Evolutionary conservation across 139 green algal genomes (phyloP).

Genomic region (Chlamydomonas eustigma): DNA sequence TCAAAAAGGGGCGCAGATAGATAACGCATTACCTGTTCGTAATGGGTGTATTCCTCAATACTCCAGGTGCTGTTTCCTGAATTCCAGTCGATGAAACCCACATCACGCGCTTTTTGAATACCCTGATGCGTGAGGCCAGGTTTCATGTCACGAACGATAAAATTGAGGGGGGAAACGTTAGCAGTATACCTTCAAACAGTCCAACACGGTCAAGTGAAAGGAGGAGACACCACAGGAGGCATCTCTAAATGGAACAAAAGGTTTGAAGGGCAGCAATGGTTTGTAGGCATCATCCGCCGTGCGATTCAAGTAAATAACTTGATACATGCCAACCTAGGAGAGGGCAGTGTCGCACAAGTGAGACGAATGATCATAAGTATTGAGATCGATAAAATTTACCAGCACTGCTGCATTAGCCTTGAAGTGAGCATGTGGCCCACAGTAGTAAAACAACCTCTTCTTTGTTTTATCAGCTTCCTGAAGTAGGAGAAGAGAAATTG

Average conservation of each 20-base stretch:
- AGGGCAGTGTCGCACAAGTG: background rate
- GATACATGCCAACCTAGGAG: constrained; percentile 69
- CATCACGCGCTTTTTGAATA: constrained; percentile 66
- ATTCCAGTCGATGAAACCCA: constrained; percentile 78
- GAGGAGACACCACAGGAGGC: constrained; percentile 72
- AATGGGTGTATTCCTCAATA: constrained; percentile 87
- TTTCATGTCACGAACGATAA: background rate
- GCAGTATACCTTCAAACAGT: constrained; percentile 52
- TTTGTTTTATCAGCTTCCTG: constrained; percentile 53
- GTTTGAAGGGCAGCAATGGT: constrained; percentile 54
- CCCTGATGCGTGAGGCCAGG: constrained; percentile 31
- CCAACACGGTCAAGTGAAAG: constrained; percentile 75
- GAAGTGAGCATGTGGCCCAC: constrained; percentile 54
- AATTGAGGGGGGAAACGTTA: background rate
- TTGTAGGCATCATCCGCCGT: constrained; percentile 67
- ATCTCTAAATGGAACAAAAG: constrained; percentile 80
- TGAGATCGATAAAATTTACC: constrained; percentile 30
- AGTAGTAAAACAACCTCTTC: constrained; percentile 64
- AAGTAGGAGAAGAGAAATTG: too few relatives aligned
- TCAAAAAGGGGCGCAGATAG: too few relatives aligned
- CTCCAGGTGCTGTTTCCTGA: constrained; percentile 52
- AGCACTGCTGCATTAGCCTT: constrained; percentile 80
- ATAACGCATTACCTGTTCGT: constrained; percentile 68
- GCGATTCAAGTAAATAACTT: constrained; percentile 63
- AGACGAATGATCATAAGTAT: background rate